Conservation (phyloP, 192 early-diverging fungal genomes). For the Gonapodya prolifera region DNA sequence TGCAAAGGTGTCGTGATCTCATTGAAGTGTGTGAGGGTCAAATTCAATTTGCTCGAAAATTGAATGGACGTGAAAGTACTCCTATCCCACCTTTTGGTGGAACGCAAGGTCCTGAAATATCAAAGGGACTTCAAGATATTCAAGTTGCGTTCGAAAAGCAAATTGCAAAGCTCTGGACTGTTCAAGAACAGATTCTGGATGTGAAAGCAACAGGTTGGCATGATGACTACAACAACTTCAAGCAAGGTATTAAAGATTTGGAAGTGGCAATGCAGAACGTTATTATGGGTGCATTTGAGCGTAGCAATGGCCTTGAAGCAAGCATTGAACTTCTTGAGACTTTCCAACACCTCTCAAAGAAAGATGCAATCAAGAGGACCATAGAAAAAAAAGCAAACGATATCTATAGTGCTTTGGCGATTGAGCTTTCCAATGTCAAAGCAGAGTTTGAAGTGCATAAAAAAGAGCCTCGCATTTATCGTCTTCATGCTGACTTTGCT, state of each 20-base stretch:
- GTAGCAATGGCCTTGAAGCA: constrained; percentile 33
- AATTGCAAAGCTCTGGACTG: constrained; percentile 34
- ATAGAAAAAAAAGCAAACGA: constrained; percentile 53
- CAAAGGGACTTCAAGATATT: constrained; percentile 43
- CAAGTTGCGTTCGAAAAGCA: constrained; percentile 45
- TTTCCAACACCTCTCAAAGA: constrained; percentile 45
- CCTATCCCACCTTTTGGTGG: constrained; percentile 49
- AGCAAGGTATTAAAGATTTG: constrained; percentile 52
- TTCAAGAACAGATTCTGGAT: constrained; percentile 42
- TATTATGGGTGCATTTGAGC: constrained; percentile 46
- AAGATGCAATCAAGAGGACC: constrained; percentile 51
- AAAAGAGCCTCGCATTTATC: constrained; percentile 38
- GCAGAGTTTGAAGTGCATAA: constrained; percentile 43
- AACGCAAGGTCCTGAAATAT: constrained; percentile 42
- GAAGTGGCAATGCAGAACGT: constrained; percentile 57
- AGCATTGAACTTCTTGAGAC: constrained; percentile 49
- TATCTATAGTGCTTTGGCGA: constrained; percentile 34
- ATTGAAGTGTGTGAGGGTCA: constrained; percentile 46
- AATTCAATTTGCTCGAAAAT: constrained; percentile 49
- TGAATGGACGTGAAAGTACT: constrained; percentile 37
- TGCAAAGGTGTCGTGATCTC: constrained; percentile 45
- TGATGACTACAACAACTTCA: constrained; percentile 54
- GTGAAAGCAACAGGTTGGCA: constrained; percentile 54
- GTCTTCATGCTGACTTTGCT: constrained; percentile 40
- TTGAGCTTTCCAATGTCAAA: constrained; percentile 45